phyloP scores from a whole-genome alignment of 805 yeast species.

The Lipomyces starkeyi region DNA sequence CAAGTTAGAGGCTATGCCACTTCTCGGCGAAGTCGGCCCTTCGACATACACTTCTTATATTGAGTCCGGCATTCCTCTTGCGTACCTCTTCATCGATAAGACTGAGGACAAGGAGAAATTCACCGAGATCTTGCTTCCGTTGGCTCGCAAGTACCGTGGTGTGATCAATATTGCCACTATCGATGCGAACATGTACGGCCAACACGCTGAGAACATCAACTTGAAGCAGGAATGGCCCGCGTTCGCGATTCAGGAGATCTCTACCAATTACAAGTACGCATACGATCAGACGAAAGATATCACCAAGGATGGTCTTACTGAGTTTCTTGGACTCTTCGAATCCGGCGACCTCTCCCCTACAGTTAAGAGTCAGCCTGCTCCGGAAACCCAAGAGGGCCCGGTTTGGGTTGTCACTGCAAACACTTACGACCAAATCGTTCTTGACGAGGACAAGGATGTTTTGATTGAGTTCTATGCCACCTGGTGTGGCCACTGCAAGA shows the following conservation, averaged over 20 bases:
- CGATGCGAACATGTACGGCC: slow-evolving; percentile 79
- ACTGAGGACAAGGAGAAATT: slow-evolving; percentile 68
- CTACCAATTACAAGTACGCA: slow-evolving; percentile 75
- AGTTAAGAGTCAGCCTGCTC: slow-evolving; percentile 84
- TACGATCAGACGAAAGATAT: slow-evolving; percentile 63
- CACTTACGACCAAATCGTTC: slow-evolving; percentile 73
- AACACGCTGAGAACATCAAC: slow-evolving; percentile 85
- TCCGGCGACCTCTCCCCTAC: slow-evolving; percentile 72
- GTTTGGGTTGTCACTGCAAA: slow-evolving; percentile 80
- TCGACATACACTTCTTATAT: slow-evolving; percentile 77
- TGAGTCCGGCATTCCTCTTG: slow-evolving; percentile 75
- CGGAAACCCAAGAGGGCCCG: slow-evolving; percentile 75
- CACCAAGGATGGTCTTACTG: slow-evolving; percentile 58
- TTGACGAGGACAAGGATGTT: slow-evolving; percentile 69
- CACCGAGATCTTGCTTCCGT: slow-evolving; percentile 57
- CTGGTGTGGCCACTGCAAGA: slow-evolving; percentile 98
- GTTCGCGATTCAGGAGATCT: slow-evolving; percentile 81
- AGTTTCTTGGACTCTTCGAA: slow-evolving; percentile 67
- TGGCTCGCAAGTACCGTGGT: slow-evolving; percentile 80
- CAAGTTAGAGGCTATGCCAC: slow-evolving; percentile 71
- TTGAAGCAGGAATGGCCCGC: slow-evolving; percentile 87
- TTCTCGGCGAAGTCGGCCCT: slow-evolving; percentile 86
- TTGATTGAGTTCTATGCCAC: slow-evolving; percentile 79
- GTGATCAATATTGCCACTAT: slow-evolving; percentile 85
- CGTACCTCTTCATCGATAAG: slow-evolving; percentile 81